Conservation (phyloP, 306 rosid species). For the Glycine tomentella region DNA sequence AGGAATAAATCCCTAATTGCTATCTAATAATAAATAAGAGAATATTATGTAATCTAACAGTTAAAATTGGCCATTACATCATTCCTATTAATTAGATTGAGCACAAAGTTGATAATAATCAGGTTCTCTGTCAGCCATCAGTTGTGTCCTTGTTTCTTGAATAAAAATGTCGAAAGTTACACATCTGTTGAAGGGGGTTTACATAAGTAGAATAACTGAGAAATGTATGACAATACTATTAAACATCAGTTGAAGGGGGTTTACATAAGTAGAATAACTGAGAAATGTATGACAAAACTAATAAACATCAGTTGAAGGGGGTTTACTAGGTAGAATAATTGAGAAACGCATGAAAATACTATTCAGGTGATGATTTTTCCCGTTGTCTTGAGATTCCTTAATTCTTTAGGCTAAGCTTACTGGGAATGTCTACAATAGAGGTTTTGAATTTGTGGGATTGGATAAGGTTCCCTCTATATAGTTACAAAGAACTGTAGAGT, state of each 20-base stretch:
- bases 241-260: slow-evolving; percentile 3
- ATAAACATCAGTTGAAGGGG: background rate
- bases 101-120: background rate
- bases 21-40: background rate
- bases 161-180: slow-evolving; percentile 15
- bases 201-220: background rate
- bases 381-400: background rate
- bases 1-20: background rate
- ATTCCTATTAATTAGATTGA: slow-evolving; percentile 7
- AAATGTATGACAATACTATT: slow-evolving; percentile 11
- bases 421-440: slow-evolving; percentile 11
- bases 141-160: slow-evolving; percentile 28
- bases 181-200: slow-evolving; percentile 16
- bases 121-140: background rate
- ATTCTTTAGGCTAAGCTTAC: background rate
- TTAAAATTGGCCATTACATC: background rate
- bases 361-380: slow-evolving; percentile 2
- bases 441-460: slow-evolving; percentile 27
- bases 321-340: slow-evolving; percentile 1
- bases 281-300: slow-evolving; percentile 12
- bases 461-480: background rate
- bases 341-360: slow-evolving; percentile 12
- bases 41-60: background rate
- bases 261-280: background rate
- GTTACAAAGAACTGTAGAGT: slow-evolving; percentile 7